A percentile compares a stretch with the other conserved stretches of the same genome.
Evolutionary conservation across 768 basidiomycete species (phyloP).

Genomic region (Antrodiella citrinella): DNA sequence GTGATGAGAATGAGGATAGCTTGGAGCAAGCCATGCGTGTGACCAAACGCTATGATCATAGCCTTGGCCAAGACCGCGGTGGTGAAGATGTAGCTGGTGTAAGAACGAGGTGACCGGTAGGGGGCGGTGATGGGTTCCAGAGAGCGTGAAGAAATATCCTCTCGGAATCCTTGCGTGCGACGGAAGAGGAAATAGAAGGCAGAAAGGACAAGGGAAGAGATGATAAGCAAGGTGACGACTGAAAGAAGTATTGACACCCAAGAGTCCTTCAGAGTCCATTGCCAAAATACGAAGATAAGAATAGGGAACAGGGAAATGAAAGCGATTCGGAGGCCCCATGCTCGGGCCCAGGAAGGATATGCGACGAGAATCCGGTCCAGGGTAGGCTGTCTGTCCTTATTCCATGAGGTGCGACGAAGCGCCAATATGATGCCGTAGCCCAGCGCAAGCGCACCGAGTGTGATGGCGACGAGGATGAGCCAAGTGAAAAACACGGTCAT

Average conservation of each 20-base stretch:
- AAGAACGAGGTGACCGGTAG: constrained; percentile 47
- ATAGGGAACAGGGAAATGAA: constrained; percentile 64
- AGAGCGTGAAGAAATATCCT: constrained; percentile 27
- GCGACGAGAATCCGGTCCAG: constrained; percentile 17
- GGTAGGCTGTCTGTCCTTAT: constrained; percentile 15
- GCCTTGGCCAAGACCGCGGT: constrained; percentile 58
- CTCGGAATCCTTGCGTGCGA: constrained; percentile 25
- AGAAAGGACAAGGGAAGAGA: constrained; percentile 39
- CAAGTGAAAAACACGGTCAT: constrained; percentile 77
- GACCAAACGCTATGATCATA: constrained; percentile 61
- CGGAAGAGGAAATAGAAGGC: constrained; percentile 42
- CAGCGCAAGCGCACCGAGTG: constrained; percentile 40
- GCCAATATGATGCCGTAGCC: constrained; percentile 38
- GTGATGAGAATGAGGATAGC: constrained; percentile 57
- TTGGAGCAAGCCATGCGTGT: constrained; percentile 56
- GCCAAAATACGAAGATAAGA: constrained; percentile 73
- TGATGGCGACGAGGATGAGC: constrained; percentile 61
- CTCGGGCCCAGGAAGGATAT: constrained; percentile 40
- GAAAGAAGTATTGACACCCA: constrained; percentile 81
- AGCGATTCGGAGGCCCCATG: constrained; percentile 62
- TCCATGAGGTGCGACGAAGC: constrained; percentile 18
- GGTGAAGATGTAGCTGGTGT: constrained; percentile 48
- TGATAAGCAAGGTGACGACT: constrained; percentile 51
- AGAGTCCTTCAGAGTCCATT: constrained; percentile 87
- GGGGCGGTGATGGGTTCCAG: constrained; percentile 51